Conservation (phyloP, 768 basidiomycete genomes). For the Termitomyces sp. region DNA sequence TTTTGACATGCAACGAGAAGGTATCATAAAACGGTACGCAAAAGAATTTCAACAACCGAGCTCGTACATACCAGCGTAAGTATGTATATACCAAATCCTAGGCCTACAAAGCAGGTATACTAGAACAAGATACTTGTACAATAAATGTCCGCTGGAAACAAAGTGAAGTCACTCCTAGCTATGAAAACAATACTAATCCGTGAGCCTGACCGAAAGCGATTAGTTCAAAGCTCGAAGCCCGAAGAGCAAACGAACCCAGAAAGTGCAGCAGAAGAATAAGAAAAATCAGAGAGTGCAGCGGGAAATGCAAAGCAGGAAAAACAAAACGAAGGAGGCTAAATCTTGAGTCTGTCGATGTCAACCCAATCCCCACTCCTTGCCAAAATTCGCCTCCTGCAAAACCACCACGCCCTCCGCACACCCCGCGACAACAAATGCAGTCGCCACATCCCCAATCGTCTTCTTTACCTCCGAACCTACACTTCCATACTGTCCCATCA, state of each 20-base stretch:
- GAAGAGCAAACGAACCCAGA: background rate
- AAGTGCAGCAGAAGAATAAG: too few species aligned
- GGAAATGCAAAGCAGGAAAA: too few species aligned
- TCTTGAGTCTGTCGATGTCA: background rate
- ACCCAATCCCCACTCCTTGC: background rate
- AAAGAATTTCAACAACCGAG: too few species aligned
- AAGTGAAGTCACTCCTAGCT: background rate
- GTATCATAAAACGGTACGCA: too few species aligned
- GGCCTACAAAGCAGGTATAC: background rate
- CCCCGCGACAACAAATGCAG: conserved; percentile 64
- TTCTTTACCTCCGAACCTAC: conserved; percentile 64
- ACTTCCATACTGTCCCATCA: conserved; percentile 51
- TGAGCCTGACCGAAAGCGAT: background rate
- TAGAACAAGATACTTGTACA: background rate
- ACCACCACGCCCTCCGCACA: conserved; percentile 59
- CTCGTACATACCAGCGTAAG: background rate
- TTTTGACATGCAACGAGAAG: too few species aligned
- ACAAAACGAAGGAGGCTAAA: background rate
- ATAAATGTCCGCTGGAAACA: background rate
- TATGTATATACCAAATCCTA: background rate
- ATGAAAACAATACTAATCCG: background rate
- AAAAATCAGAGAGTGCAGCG: background rate
- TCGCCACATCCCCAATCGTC: conserved; percentile 83
- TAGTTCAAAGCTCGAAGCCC: background rate
- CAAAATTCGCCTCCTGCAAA: conserved; percentile 46